Conservation (phyloP, 139 green algal species). For the Yamagishiella unicocca region DNA sequence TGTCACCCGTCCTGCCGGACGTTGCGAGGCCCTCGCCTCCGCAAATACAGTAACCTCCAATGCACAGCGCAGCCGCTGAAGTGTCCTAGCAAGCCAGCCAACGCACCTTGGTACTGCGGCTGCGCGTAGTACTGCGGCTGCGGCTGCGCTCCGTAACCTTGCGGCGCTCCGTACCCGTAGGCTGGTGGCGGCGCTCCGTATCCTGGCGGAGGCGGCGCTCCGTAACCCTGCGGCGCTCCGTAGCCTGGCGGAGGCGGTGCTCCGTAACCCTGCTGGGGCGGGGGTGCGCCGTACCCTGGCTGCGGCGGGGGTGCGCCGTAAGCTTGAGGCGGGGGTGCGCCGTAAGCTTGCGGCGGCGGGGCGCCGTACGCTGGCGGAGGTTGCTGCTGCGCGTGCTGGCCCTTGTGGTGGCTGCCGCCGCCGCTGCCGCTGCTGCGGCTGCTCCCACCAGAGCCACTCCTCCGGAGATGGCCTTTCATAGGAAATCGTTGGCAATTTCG, state of each 20-base stretch:
- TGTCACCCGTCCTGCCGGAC: too few relatives aligned
- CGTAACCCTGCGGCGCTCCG: conserved; percentile 7
- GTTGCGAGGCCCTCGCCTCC: too few relatives aligned
- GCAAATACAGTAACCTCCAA: too few relatives aligned
- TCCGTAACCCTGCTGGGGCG: not conserved
- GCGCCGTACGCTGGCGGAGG: not conserved
- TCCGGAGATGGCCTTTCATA: not conserved
- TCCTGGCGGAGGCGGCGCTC: not conserved
- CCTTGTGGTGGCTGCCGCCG: not conserved
- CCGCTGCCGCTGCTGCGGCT: not conserved
- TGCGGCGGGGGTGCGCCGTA: conserved; percentile 17
- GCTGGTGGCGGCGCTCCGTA: conserved; percentile 11
- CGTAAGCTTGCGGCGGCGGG: not conserved
- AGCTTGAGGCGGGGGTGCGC: not conserved
- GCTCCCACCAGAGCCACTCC: not conserved
- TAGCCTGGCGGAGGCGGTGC: conserved; percentile 14
- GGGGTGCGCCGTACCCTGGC: conserved; percentile 9
- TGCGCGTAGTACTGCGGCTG: not conserved
- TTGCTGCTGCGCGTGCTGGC: not conserved
- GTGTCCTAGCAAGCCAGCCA: too few relatives aligned
- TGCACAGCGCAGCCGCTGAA: too few relatives aligned
- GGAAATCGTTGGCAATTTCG: too few relatives aligned
- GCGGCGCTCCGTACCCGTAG: not conserved
- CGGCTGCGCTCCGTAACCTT: not conserved
- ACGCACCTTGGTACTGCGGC: too few relatives aligned